phyloP scores from a whole-genome alignment of 257 asterid genomes.

The Solanum habrochaites region DNA sequence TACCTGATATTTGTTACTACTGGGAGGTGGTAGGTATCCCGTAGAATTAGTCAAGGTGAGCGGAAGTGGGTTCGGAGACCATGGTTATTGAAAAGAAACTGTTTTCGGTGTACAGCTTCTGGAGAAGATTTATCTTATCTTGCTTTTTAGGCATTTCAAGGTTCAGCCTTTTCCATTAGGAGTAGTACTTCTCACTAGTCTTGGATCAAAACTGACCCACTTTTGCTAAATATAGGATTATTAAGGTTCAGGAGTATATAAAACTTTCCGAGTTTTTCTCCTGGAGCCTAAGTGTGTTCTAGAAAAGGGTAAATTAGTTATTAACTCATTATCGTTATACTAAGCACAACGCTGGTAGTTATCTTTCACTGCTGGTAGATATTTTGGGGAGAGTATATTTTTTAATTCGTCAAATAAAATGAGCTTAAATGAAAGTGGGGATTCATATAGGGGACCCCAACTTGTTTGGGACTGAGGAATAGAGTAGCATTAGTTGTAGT shows the following conservation, averaged over 20 bases:
- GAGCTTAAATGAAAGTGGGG: background rate
- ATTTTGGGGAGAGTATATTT: background rate
- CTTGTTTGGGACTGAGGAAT: background rate
- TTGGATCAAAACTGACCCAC: background rate
- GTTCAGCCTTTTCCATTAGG: background rate
- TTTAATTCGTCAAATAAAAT: background rate
- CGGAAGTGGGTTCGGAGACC: accelerated
- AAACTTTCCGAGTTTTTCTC: background rate
- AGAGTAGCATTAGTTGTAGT: background rate
- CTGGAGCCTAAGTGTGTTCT: background rate
- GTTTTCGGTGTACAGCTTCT: background rate
- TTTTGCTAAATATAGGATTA: background rate
- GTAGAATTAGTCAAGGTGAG: background rate
- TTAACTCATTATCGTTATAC: background rate
- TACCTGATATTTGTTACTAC: background rate
- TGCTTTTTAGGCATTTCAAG: background rate
- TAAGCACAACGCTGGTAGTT: background rate
- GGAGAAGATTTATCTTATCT: background rate
- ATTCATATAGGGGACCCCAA: background rate
- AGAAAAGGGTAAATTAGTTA: background rate
- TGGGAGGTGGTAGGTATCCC: background rate
- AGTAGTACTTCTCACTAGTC: background rate
- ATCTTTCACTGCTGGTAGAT: background rate
- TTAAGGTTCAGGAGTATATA: background rate
- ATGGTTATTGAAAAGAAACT: background rate